Base-by-base conservation (phyloP, 345 rosid species). In the Moricandia moricandioides region DNA sequence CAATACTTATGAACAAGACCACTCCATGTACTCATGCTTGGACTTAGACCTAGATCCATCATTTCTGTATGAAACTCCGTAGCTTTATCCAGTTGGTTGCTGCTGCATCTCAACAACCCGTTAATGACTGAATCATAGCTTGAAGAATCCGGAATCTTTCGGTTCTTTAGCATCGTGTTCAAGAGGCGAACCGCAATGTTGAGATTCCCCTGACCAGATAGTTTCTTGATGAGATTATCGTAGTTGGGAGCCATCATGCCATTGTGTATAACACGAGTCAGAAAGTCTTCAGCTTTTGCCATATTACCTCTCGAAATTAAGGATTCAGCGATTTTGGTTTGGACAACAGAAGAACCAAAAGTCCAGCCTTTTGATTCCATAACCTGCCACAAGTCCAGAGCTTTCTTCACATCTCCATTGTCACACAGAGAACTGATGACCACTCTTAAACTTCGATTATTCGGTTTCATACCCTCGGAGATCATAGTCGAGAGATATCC, bases 11-110 rank as follows among this genome's bases (percentile, higher is more conserved):
- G 55, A 59, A 93, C 67, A 34, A 93, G 82, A 34, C 66, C 34
- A 45, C 71, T 80, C 88, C 89, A 84, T 11, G 88, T 80, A 40
- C 67, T 77, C 16, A 80, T 67, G 71, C 87, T 88, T 17, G 91
- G 93, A 14, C 73, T 85, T 30, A 88, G 82, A 72, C 84, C 83
- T 76, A 79, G 59, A 7, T 80, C 82, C 78, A 86, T 49, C 91
- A 88, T 87, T 85, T 93, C 92, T 3, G 84, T 11, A 65, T 86
- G 91, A 71, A 88, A 83, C 73, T 85, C 84, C 84, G 87, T 62
- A 31, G 96, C 93, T 61, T 72, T 72, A 11, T 79, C 80, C 68
- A 89, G 67, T 30, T 1, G 16, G 52, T 80, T 33, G 14, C 45
- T 75, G 57, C 82, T 78, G 43, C 73, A 30, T 57, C 68, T 74